Evolutionary conservation across 805 yeast species (phyloP).

Genomic region (Saturnispora saitoi): DNA sequence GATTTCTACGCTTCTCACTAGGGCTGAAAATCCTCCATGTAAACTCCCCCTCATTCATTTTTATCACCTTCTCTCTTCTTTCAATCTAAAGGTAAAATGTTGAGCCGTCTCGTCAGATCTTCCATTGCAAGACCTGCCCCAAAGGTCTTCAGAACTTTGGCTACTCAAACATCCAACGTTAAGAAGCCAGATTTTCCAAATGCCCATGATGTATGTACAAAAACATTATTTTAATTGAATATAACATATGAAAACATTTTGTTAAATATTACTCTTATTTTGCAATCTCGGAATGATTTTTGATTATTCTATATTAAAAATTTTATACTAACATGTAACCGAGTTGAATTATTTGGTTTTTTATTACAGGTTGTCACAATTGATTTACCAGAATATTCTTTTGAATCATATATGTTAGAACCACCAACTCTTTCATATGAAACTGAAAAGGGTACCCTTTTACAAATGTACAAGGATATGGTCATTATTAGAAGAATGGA

Average conservation of each 20-base stretch:
- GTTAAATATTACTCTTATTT: background rate
- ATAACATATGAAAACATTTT: background rate
- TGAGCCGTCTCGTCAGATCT: constrained; percentile 11
- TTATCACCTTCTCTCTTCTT: background rate
- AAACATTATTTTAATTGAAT: background rate
- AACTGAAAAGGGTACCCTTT: constrained; percentile 69
- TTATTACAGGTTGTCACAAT: constrained; percentile 28
- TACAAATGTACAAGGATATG: constrained; percentile 97
- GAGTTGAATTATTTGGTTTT: background rate
- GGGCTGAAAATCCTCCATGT: background rate
- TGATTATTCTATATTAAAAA: constrained; percentile 10
- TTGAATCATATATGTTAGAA: constrained; percentile 75
- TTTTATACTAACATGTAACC: constrained; percentile 14
- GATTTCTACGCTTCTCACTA: background rate
- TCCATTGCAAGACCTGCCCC: constrained; percentile 7
- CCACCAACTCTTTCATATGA: constrained; percentile 65
- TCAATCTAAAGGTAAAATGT: constrained; percentile 6
- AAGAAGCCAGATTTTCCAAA: constrained; percentile 6
- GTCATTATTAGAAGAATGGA: constrained; percentile 91
- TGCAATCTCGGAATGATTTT: background rate
- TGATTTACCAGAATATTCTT: constrained; percentile 70
- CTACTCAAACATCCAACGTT: constrained; percentile 21
- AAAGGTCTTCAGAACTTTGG: constrained; percentile 17
- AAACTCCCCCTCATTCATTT: background rate
- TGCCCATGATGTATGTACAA: constrained; percentile 7